phyloP scores from a whole-genome alignment of 129 eudicot genomes.

The Helichrysum umbraculigerum region DNA sequence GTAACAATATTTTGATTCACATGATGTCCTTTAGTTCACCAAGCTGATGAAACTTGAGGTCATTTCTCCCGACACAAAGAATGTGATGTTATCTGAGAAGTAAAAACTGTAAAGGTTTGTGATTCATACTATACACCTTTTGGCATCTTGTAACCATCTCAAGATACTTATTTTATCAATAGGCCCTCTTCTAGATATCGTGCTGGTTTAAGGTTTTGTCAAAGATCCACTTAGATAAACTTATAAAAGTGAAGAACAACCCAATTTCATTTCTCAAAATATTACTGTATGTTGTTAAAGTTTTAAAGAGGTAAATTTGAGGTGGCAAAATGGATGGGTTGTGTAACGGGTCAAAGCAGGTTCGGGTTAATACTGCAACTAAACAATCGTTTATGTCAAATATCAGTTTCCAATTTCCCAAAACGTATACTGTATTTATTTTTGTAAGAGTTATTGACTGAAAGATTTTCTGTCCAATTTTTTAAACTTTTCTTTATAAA shows the following conservation, averaged over 20 bases:
- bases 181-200: neutral
- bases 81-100: constrained; percentile 28
- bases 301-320: neutral
- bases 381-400: neutral
- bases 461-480: neutral
- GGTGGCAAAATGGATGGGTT: neutral
- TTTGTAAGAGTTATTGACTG: neutral
- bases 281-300: neutral
- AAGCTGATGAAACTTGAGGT: constrained; percentile 74
- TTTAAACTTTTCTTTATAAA: too few species aligned
- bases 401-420: neutral
- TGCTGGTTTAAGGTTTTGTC: constrained; percentile 15
- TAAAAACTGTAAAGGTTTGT: constrained; percentile 42
- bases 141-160: constrained; percentile 19
- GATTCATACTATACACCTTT: constrained; percentile 10
- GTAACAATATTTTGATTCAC: neutral
- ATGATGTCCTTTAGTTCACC: constrained; percentile 52
- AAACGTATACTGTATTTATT: neutral
- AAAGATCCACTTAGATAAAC: neutral
- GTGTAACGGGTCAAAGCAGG: neutral
- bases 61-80: constrained; percentile 45
- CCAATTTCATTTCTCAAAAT: constrained; percentile 11
- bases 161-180: neutral
- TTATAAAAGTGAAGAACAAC: neutral
- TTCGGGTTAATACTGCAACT: neutral